These are phyloP conservation scores for Tephrocybe sp. DNA, from an alignment of 768 basidiomycete species.

Conservation along the genomic window DNA sequence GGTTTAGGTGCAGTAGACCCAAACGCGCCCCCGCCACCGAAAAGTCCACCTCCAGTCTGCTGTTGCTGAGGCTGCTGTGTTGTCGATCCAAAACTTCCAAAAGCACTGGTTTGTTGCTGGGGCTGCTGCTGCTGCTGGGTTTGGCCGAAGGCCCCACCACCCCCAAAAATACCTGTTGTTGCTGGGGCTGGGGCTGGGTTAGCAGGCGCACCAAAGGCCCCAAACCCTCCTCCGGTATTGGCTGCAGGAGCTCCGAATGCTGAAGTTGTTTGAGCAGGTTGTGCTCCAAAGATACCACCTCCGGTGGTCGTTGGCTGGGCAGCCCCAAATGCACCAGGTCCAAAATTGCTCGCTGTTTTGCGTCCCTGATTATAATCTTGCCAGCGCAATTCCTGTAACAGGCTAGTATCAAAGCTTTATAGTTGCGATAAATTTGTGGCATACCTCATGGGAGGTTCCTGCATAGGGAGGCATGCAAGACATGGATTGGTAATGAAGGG, in stretches of 20 bases:
- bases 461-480: constrained; percentile 77
- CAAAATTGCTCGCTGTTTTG: constrained; percentile 70
- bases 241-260: constrained; percentile 39
- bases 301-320: constrained; percentile 39
- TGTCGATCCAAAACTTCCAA: constrained; percentile 24
- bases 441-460: constrained; percentile 76
- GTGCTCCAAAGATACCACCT: constrained; percentile 43
- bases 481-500: constrained; percentile 79
- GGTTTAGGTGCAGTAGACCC: constrained; percentile 19
- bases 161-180: constrained; percentile 35
- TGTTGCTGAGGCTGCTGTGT: constrained; percentile 31
- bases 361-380: constrained; percentile 78
- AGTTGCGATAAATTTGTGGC: constrained; percentile 18
- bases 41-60: constrained; percentile 30
- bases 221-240: constrained; percentile 36
- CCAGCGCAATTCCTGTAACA: constrained; percentile 61
- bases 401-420: constrained; percentile 8
- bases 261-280: constrained; percentile 40
- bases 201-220: constrained; percentile 39
- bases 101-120: constrained; percentile 16
- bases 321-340: constrained; percentile 47
- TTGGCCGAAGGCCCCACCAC: constrained; percentile 58
- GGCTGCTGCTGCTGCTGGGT: constrained; percentile 36
- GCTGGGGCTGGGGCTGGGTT: constrained; percentile 25
- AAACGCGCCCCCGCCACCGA: constrained; percentile 36